Evolutionary conservation across 352 stramenopile genomes (phyloP).

Genomic region (Phytophthora constricta): DNA sequence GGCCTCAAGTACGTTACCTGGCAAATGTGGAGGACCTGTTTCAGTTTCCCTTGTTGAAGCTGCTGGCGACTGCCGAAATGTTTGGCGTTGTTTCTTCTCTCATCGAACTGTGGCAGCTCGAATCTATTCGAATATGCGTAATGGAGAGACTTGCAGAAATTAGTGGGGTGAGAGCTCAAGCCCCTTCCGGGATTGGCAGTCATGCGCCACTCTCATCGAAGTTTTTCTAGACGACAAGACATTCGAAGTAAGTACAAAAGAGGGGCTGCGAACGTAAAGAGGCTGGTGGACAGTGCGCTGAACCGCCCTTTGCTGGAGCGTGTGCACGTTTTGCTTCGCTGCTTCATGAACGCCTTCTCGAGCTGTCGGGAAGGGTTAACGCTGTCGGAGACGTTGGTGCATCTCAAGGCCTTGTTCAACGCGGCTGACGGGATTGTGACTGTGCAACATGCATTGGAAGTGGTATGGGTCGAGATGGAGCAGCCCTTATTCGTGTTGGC

Average conservation of each 20-base stretch:
- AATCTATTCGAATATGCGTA: constrained; percentile 32
- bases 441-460: constrained; percentile 60
- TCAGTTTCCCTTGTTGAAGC: constrained; percentile 50
- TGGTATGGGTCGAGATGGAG: constrained; percentile 59
- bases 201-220: constrained; percentile 43
- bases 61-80: constrained; percentile 47
- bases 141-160: constrained; percentile 28
- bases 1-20: constrained; percentile 50
- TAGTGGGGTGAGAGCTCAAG: constrained; percentile 8
- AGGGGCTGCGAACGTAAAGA: constrained; percentile 33
- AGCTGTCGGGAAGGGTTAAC: constrained; percentile 30
- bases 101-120: constrained; percentile 44
- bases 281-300: constrained; percentile 42
- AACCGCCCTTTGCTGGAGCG: constrained; percentile 47
- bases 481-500: constrained; percentile 74
- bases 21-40: constrained; percentile 57
- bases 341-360: constrained; percentile 40
- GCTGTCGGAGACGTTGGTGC: constrained; percentile 52
- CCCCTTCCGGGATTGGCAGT: constrained; percentile 44
- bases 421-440: constrained; percentile 53
- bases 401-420: constrained; percentile 52
- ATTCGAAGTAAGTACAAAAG: constrained; percentile 35
- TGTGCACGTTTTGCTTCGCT: constrained; percentile 49
- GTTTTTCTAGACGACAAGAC: constrained; percentile 50
- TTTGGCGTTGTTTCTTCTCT: constrained; percentile 41